Base-by-base conservation (phyloP, 805 yeast species). In the Candida alai region DNA sequence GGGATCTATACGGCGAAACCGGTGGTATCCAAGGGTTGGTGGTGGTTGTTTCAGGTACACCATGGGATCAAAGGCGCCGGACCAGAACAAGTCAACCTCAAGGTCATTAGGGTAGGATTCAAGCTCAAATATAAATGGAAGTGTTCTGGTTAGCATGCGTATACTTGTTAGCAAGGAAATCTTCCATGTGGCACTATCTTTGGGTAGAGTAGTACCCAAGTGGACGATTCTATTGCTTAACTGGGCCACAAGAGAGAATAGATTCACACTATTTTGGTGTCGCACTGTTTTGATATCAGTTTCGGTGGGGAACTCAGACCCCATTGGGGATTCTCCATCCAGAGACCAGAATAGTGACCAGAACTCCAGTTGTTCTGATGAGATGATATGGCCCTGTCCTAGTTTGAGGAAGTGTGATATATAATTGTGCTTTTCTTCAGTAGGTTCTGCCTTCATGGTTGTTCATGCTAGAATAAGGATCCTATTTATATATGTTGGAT, bases 121-220 rank as follows among this genome's bases (percentile, higher is more conserved):
- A 8, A 61, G 51, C 56, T 88, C 95, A 48, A 73, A 84, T 5
- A 81, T 50, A 30, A 76, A 70, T 0, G 96, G 96, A 14, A 84
- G 42, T 3, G 84, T 35, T 40, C 76, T 73, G 3, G 85, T 75
- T 25, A 89, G 55, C 4, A 83, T 54, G 23, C 96, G 68, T 5
- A 81, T 46, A 46, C 86, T 78, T 39, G 77, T 80, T 30, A 83
- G 57, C 8, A 79, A 48, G n/a, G n/a, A n/a, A n/a, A n/a, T n/a
- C n/a, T n/a, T n/a, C n/a, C n/a, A n/a, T n/a, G n/a, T n/a, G n/a
- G n/a, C n/a, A n/a, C n/a, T n/a, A n/a, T n/a, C n/a, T n/a, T n/a
- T n/a, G n/a, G n/a, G n/a, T n/a, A n/a, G n/a, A n/a, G n/a, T n/a
- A n/a, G n/a, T n/a, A n/a, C n/a, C n/a, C n/a, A n/a, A n/a, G n/a